Evolutionary conservation across 306 rosid genomes (phyloP), one percentile per base, ranked within the genome.

Genomic region (Corylus heterophylla): DNA sequence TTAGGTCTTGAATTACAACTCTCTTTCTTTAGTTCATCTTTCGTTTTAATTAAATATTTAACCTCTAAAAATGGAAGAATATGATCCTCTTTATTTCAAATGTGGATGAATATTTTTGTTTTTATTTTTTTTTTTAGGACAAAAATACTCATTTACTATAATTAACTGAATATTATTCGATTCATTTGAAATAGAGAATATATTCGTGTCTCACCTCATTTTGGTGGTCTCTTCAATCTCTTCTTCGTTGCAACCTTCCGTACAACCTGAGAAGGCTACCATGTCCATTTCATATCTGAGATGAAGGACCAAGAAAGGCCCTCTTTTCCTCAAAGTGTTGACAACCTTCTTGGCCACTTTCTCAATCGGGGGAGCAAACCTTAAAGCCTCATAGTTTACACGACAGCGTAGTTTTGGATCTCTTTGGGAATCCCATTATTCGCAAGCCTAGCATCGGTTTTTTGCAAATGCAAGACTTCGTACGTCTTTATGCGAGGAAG

Each of bases 201-300:
- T 22, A 22, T 22, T 56, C 22, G 31, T 71, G 54, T 44, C 50
- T 68, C 81, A 90, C 99, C 99, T 91, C 98, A 95, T 85, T 82
- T 75, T 87, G 14, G 93, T 89, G 78, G 90, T 94, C 81, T 91
- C 94, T 74, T 90, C 90, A 44, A 79, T 90, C 45, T 42, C 45
- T 5, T 42, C 8, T 79, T 95, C 97, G 27, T 74, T 89, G 85
- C 99, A 95, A 70, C 98, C 97, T 50, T 84, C 90, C 37, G 93
- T 86, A 67, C 98, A 93, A 80, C 99, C 99, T 56, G 99, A 93
- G 86, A 95, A 95, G 54, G 99, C 90, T 56, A 95, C 78, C 99
- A 92, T 95, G 77, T 95, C 99, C 99, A 95, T 95, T 83, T 95
- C 98, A 70, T 95, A 93, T 87, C 99, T 82, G 64, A 95, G 99